phyloP scores from a whole-genome alignment of 202 grass and related monocot genomes.

The Musa balbisiana region DNA sequence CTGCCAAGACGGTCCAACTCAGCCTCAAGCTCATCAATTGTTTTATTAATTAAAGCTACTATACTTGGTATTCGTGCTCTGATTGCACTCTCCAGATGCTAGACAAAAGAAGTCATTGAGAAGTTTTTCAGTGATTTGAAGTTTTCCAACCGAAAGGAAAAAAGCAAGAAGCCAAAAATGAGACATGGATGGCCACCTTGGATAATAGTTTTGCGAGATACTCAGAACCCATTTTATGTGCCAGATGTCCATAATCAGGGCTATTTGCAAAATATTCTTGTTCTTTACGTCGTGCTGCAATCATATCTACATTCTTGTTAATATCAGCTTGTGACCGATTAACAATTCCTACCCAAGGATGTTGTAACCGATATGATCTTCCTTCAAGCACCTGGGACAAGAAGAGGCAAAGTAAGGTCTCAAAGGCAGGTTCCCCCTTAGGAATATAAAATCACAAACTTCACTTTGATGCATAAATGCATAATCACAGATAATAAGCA shows the following conservation, averaged over 20 bases:
- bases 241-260: slow-evolving; percentile 87
- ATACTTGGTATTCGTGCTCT: slow-evolving; percentile 97
- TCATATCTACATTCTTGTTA: slow-evolving; percentile 98
- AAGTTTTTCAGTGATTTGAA: background rate
- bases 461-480: background rate
- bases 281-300: slow-evolving; percentile 81
- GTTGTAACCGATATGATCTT: slow-evolving; percentile 86
- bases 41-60: slow-evolving; percentile 96
- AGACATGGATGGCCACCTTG: slow-evolving; percentile 26
- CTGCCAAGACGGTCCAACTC: slow-evolving; percentile 88
- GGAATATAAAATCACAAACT: background rate
- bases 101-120: slow-evolving; percentile 3
- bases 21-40: slow-evolving; percentile 96
- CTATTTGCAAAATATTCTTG: slow-evolving; percentile 89
- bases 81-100: slow-evolving; percentile 96
- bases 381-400: slow-evolving; percentile 88
- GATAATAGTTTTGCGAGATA: slow-evolving; percentile 97
- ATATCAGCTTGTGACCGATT: slow-evolving; percentile 99
- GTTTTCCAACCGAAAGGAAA: slow-evolving; percentile 3
- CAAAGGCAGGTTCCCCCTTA: background rate
- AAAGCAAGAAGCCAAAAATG: background rate
- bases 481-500: background rate
- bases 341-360: slow-evolving; percentile 96
- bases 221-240: slow-evolving; percentile 99
- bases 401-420: background rate